Percentiles rank a stretch among this genome's conserved stretches.
phyloP scores from a whole-genome alignment of 2,329 filamentous ascomycete genomes.

The Sporothrix mexicana region DNA sequence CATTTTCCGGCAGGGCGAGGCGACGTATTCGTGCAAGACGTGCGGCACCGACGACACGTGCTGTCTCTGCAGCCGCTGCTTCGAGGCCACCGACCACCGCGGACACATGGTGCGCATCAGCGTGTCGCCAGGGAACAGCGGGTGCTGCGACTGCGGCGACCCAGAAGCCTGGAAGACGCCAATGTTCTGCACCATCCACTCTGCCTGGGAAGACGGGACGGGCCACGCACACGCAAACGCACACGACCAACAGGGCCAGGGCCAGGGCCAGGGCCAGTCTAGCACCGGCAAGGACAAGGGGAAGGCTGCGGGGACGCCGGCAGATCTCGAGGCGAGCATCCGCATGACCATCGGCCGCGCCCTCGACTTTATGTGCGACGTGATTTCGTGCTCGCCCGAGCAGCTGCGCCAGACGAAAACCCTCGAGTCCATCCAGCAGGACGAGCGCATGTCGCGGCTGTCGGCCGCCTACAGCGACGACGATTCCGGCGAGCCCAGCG shows the following conservation, averaged over 20 bases:
- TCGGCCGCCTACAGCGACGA: conserved; percentile 75
- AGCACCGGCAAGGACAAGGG: conserved; percentile 66
- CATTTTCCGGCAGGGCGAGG: conserved; percentile 94
- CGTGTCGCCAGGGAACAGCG: conserved; percentile 40
- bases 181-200: conserved; percentile 92
- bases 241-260: too few species aligned
- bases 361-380: conserved; percentile 95
- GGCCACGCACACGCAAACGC: not conserved
- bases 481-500: conserved; percentile 67
- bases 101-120: conserved; percentile 89
- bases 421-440: conserved; percentile 76
- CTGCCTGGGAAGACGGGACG: conserved; percentile 52
- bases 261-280: not conserved
- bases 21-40: conserved; percentile 91
- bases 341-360: conserved; percentile 83
- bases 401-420: conserved; percentile 88
- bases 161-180: conserved; percentile 90
- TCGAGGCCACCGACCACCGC: conserved; percentile 92
- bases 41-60: conserved; percentile 95
- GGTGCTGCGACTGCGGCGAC: conserved; percentile 91
- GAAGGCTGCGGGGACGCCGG: conserved; percentile 64
- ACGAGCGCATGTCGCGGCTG: conserved; percentile 81
- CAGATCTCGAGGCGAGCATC: conserved; percentile 77
- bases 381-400: conserved; percentile 96
- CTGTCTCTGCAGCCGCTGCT: conserved; percentile 91